Evolutionary conservation across 2,329 filamentous ascomycete species (phyloP), one percentile per base, ranked within the genome.

Genomic region (Aspergillus nomiae): DNA sequence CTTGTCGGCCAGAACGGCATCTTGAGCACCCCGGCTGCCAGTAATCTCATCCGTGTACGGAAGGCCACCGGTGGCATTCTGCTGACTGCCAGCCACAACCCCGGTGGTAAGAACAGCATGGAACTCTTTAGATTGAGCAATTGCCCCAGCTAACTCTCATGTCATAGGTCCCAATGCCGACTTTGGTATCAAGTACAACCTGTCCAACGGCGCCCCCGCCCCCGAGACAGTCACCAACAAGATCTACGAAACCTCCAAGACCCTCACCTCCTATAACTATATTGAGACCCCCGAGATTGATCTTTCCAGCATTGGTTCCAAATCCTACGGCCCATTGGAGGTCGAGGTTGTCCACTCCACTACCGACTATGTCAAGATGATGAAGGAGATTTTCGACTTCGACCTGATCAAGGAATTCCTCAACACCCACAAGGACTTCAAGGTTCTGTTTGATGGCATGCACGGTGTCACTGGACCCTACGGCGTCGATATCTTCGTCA

Each of bases 121-220:
- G 21, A 58, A 34, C 10, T 28, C 46, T 64, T 36, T 46, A 43
- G 8, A 10, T 41, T 46, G 14, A 26, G 12, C n/a, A 19, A 55
- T 36, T 38, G 12, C 30, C n/a, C 21, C 45, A 26, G 48, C 45
- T 38, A 24, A 45, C 2, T 36, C 28, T 24, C 32, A 36, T 50
- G 30, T 30, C 32, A 1, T 71, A 96, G 92, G 94, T 58, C 95
- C 95, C 66, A 90, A 88, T 71, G 91, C 95, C 78, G 95, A 99
- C 82, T 99, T 99, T 74, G 95, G 95, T 72, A 99, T 99, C 89
- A 99, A 99, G 85, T 99, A 99, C 87, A 99, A 99, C 86, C 86
- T 99, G 63, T 85, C 92, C 78, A 98, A 99, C 76, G 95, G 95
- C 73, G 95, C 94, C 61, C 95, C 95, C 50, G 95, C 95, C 61